Percentiles rank a stretch among this genome's conserved stretches.
phyloP scores from a whole-genome alignment of 305 asterid genomes.

The Plantago coronopus region DNA sequence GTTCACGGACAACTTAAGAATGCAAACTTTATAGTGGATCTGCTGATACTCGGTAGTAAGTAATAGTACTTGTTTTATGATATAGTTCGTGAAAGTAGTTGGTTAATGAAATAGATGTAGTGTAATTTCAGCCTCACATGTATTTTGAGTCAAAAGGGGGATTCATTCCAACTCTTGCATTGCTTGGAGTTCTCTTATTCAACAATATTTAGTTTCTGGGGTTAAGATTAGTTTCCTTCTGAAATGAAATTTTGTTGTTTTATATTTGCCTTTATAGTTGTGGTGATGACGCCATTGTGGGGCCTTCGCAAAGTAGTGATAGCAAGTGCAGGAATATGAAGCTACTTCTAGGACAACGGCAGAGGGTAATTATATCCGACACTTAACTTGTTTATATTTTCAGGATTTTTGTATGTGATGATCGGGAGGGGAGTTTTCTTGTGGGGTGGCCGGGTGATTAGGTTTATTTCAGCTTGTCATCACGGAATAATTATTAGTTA shows the following conservation, averaged over 20 bases:
- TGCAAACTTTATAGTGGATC: no score
- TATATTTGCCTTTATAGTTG: slow-evolving; percentile 53
- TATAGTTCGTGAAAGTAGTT: no score
- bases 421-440: no score
- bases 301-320: slow-evolving; percentile 82
- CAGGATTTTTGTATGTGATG: neutral
- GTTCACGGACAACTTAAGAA: no score
- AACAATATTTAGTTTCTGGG: slow-evolving; percentile 13
- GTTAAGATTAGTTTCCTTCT: slow-evolving; percentile 18
- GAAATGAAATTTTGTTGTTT: slow-evolving; percentile 18
- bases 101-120: no score
- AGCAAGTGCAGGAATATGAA: slow-evolving; percentile 91
- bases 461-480: no score
- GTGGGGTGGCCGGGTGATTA: no score
- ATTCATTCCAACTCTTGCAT: slow-evolving; percentile 2
- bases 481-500: no score
- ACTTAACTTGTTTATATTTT: neutral
- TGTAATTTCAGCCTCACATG: no score
- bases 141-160: no score
- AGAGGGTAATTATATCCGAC: slow-evolving; percentile 55
- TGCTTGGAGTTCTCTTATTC: slow-evolving; percentile 16
- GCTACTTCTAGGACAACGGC: slow-evolving; percentile 94
- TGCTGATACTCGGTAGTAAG: no score
- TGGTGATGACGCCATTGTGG: slow-evolving; percentile 89
- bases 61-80: no score